Base-by-base conservation (phyloP, 345 rosid species). In the Anastatica hierochuntica region DNA sequence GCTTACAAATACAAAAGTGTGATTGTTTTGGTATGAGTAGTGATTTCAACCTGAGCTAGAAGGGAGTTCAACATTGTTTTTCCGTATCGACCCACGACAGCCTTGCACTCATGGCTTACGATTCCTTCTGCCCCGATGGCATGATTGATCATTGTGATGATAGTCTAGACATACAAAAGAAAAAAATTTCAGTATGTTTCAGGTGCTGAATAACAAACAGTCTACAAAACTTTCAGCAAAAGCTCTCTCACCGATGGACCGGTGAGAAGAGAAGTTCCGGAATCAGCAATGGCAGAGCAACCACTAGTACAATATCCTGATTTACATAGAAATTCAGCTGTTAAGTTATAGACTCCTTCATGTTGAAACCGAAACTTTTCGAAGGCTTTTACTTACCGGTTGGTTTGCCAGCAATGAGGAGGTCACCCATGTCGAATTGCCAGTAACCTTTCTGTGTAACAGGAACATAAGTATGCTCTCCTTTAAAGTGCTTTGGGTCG, bases 391-490 rank as follows among this genome's bases (percentile, higher is more conserved):
- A 6, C 56, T 63, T 68, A 81, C 97, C 96, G 2, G 83, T 86
- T 61, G 96, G 76, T 80, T 77, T 75, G 54, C 87, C 92, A 63
- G 73, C 78, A 60, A 90, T 56, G 55, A 74, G 70, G 61, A 90
- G 84, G 70, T 90, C 94, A 50, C 85, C 90, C 94, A 84, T 78
- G 43, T 90, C 84, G 53, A 90, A 90, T 76, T 86, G 98, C 98
- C 98, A 92, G 51, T 88, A 92, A 54, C 98, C 98, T 70, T 84
- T 82, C 62, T 43, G 79, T 15, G 96, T 79, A 45, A 90, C 96
- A 0, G 96, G 96, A 30, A 87, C 98, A 71, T 73, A 79, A 19
- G 92, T 87, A 66, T 90, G 98, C 62, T 84, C 74, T 33, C 95
- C 98, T 76, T 67, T 79, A 54, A 61, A 83, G 55, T 84, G 98